These are phyloP conservation scores for Cladosporium sp. DNA, from an alignment of 2,329 filamentous ascomycete species.

Conservation along the genomic window DNA sequence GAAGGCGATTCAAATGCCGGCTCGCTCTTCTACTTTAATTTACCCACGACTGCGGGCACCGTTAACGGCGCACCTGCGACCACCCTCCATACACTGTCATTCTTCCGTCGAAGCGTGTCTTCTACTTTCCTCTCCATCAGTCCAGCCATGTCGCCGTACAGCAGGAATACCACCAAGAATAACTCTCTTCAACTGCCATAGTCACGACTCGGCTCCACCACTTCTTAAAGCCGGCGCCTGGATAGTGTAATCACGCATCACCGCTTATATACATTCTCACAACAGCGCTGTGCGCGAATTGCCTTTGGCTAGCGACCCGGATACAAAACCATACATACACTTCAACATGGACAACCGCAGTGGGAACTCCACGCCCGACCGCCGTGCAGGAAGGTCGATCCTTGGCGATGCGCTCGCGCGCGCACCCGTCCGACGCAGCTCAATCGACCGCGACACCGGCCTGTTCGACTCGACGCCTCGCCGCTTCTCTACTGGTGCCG, in stretches of 20 bases:
- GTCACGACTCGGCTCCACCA: not conserved
- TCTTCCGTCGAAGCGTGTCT: not conserved
- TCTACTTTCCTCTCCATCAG: not conserved
- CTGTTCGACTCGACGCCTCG: conserved; percentile 29
- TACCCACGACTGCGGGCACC: not conserved
- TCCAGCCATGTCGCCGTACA: not conserved
- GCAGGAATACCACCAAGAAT: not conserved
- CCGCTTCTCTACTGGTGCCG: conserved; percentile 31
- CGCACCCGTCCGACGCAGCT: conserved; percentile 27
- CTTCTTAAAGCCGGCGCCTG: not conserved
- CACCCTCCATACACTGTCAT: not conserved
- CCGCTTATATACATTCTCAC: not conserved
- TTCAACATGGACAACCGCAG: conserved; percentile 9
- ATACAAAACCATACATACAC: not conserved
- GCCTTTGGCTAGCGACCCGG: not conserved
- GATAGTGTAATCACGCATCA: not conserved
- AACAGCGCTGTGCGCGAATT: too few species aligned
- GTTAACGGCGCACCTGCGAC: not conserved
- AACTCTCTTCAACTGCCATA: not conserved
- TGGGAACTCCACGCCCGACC: conserved; percentile 8
- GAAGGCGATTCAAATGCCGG: not conserved
- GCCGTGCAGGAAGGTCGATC: conserved; percentile 7
- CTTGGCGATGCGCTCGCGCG: conserved; percentile 25
- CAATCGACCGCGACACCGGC: conserved; percentile 28
- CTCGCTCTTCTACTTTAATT: not conserved